Evolutionary conservation across 176 grass and related monocot species (phyloP).

Genomic region (Paspalum vaginatum): DNA sequence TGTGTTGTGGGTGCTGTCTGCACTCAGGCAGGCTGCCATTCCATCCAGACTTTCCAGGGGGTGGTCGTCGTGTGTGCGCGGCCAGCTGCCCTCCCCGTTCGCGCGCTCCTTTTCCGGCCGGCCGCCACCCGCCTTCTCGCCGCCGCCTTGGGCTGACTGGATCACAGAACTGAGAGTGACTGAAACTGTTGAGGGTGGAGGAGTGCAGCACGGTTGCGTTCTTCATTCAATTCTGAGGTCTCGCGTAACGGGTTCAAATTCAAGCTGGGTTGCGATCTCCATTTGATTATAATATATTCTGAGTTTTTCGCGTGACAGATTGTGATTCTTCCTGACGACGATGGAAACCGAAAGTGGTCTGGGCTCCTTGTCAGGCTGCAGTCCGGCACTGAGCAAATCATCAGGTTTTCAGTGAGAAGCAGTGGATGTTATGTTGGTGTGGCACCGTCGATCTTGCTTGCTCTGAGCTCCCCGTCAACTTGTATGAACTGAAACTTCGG

Average conservation of each 20-base stretch:
- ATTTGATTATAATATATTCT: constrained; percentile 12
- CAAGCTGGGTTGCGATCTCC: not conserved
- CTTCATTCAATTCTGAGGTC: constrained; percentile 4
- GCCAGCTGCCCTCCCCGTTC: not conserved
- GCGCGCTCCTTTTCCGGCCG: not conserved
- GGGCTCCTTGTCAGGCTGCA: constrained; percentile 14
- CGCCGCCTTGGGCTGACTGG: not conserved
- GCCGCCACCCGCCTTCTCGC: not conserved
- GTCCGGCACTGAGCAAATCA: not conserved
- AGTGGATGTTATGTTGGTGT: not conserved
- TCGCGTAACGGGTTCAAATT: constrained; percentile 18
- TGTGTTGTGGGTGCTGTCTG: constrained; percentile 20
- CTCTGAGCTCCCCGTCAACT: constrained; percentile 25
- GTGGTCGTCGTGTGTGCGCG: not conserved
- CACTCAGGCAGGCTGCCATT: constrained; percentile 2
- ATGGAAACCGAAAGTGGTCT: not conserved
- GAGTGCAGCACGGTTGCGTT: constrained; percentile 7
- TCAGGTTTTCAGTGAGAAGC: not conserved
- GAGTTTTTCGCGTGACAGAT: constrained; percentile 15
- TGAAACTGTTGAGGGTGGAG: not conserved
- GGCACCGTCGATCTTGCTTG: constrained; percentile 3
- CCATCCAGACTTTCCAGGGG: not conserved
- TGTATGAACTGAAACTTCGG: not conserved
- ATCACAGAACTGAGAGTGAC: constrained; percentile 28
- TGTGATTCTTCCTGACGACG: constrained; percentile 37